Conservation (phyloP, 2,329 filamentous ascomycete species). For the Aspergillus sp. region DNA sequence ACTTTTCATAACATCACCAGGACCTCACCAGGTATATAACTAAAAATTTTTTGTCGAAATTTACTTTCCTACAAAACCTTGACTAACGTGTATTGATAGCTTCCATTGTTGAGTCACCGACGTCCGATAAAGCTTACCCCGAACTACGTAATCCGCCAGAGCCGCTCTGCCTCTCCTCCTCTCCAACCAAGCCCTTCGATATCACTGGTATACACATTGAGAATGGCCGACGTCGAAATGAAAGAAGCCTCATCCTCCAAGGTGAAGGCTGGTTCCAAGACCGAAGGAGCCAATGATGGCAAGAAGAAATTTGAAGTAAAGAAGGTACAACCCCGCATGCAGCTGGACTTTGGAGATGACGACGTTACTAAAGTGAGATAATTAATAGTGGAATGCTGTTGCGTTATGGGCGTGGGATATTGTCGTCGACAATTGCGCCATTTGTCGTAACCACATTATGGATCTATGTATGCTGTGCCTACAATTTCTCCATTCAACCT, state of each 20-base stretch:
- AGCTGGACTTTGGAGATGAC: background rate
- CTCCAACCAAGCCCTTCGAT: background rate
- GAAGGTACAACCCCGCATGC: constrained; percentile 64
- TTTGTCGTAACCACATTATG: constrained; percentile 99
- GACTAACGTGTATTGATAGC: background rate
- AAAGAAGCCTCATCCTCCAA: constrained; percentile 70
- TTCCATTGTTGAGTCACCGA: background rate
- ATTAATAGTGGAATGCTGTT: constrained; percentile 87
- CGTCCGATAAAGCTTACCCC: background rate
- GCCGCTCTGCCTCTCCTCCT: constrained; percentile 14
- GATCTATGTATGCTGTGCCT: constrained; percentile 71
- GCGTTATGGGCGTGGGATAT: constrained; percentile 99
- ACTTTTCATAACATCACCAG: background rate
- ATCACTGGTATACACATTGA: background rate
- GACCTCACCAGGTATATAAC: background rate
- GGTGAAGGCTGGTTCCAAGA: constrained; percentile 57
- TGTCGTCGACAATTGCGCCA: constrained; percentile 98
- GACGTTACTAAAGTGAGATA: constrained; percentile 16
- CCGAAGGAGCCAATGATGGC: constrained; percentile 56
- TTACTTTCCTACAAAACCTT: background rate
- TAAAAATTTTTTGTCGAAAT: background rate
- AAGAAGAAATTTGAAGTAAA: constrained; percentile 99
- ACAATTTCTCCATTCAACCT: background rate
- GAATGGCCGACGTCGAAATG: constrained; percentile 97
- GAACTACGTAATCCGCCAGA: constrained; percentile 18